Base-by-base conservation (phyloP, 1,139 yeast species). In the Schizosaccharomyces versatilis region DNA sequence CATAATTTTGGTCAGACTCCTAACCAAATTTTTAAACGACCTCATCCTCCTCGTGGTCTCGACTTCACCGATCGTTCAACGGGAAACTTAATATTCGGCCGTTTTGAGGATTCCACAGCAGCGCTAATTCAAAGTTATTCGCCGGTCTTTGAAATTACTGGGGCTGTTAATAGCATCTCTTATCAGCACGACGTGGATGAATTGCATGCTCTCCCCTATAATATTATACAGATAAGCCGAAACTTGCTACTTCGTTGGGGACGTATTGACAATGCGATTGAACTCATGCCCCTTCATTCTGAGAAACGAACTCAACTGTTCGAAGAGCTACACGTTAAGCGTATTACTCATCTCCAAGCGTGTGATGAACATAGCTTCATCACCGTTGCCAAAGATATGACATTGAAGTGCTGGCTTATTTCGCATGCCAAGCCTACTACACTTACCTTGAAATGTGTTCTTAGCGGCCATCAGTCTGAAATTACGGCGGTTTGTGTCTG, bases 1-100 rank as follows among this genome's bases (percentile, higher is more conserved):
- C 88, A 84, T 63, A 84, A 84, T 65, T 84, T 84, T 70, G 95
- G 95, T 0, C 95, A 84, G 64, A 84, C 94, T 0, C 95, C 95
- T 0, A 64, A 74, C 52, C 83, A 81, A 61, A 68, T 84, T 10
- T 84, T 84, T 61, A 69, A 67, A 8, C 73, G 71, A 56, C 79
- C 85, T 0, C 95, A 84, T 65, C 79, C 81, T 0, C 59, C 63
- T 44, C 72, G 73, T 53, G 76, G 72, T 1, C 69, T 72, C 6
- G 47, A 53, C 8, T 52, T 54, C 40, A 39, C 52, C 19, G 42
- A 54, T 17, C 36, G 32, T n/a, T 36, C 55, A 38, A 24, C 15
- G 38, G 38, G 56, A 6, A 38, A 14, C 39, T 36, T 19, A 9
- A 10, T 44, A 5, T 44, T 54, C 39, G 57, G 57, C 6, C 55